Evolutionary conservation across 768 basidiomycete species (phyloP).

Genomic region (Lentinula guzmanii): DNA sequence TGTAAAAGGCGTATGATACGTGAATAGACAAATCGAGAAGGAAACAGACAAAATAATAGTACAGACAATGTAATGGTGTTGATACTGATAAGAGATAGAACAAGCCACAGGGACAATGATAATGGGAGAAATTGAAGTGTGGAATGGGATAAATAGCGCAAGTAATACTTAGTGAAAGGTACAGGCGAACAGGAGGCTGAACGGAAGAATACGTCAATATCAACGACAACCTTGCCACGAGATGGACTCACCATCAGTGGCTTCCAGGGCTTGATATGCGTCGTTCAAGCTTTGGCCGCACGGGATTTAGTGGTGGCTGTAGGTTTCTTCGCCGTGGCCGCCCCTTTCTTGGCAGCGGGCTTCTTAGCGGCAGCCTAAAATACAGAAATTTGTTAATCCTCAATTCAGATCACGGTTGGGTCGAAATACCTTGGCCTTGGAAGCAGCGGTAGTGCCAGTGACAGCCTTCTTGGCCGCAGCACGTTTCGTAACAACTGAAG

Average conservation of each 20-base stretch:
- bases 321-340: conserved; percentile 8
- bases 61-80: conserved; percentile 15
- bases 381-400: neutral
- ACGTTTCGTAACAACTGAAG: conserved; percentile 32
- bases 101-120: conserved; percentile 4
- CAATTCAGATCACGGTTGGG: neutral
- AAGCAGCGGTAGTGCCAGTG: conserved; percentile 39
- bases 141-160: neutral
- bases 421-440: conserved; percentile 23
- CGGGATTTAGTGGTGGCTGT: conserved; percentile 26
- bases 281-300: conserved; percentile 19
- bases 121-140: neutral
- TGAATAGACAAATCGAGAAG: neutral
- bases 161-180: neutral
- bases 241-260: neutral
- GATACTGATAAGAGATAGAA: conserved; percentile 14
- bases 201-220: neutral
- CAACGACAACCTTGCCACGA: neutral
- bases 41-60: conserved; percentile 12
- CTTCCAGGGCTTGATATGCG: too few species aligned
- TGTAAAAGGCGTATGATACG: neutral
- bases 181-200: conserved; percentile 10
- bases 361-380: conserved; percentile 24
- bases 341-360: conserved; percentile 23
- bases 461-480: conserved; percentile 60